Conservation (phyloP, 805 yeast species). For the Dipodascopsis uninucleata region DNA sequence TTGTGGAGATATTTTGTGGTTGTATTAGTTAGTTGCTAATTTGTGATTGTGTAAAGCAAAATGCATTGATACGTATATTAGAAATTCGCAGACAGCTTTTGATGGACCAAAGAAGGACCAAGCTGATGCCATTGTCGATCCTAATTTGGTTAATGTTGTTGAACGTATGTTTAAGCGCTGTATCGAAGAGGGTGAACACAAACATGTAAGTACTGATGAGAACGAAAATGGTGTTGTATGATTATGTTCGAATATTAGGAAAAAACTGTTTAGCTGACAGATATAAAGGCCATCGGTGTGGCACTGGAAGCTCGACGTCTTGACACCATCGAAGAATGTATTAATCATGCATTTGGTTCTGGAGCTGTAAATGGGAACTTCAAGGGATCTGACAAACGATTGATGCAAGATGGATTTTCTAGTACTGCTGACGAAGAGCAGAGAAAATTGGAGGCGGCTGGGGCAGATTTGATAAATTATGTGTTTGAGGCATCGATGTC, state of each 20-base stretch:
- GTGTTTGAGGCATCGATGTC: conserved; percentile 65
- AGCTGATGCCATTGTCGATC: conserved; percentile 40
- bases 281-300: conserved; percentile 69
- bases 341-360: conserved; percentile 22
- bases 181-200: conserved; percentile 62
- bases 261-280: not conserved
- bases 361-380: conserved; percentile 11
- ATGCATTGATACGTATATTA: conserved; percentile 80
- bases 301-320: conserved; percentile 83
- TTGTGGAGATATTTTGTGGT: not conserved
- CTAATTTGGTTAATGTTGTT: conserved; percentile 63
- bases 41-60: conserved; percentile 44
- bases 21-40: not conserved
- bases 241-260: too few species aligned
- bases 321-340: conserved; percentile 54
- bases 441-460: conserved; percentile 46
- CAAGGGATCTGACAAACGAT: conserved; percentile 4
- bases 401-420: not conserved
- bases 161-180: conserved; percentile 86
- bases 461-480: conserved; percentile 60
- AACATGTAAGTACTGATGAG: conserved; percentile 46
- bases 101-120: conserved; percentile 32
- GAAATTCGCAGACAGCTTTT: conserved; percentile 51
- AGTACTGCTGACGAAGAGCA: conserved; percentile 29
- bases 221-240: not conserved